Conservation (phyloP, 2,329 filamentous ascomycete genomes). For the Fusarium kyushuense region DNA sequence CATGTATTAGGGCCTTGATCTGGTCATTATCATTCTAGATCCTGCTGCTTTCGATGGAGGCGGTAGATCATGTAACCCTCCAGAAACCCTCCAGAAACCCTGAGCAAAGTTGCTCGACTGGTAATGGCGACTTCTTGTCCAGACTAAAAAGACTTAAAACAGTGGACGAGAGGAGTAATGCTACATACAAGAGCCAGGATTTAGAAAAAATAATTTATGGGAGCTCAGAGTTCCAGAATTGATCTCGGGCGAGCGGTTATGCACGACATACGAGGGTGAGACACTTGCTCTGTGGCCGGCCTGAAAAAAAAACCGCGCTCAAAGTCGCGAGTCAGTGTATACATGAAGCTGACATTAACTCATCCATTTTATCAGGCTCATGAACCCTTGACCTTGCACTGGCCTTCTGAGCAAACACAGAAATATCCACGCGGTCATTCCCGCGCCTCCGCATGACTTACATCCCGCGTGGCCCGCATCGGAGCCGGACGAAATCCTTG, state of each 20-base stretch:
- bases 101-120: constrained; percentile 1
- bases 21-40: neutral
- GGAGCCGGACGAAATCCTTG: constrained; percentile 20
- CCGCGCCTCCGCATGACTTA: constrained; percentile 10
- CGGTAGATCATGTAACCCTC: constrained; percentile 30
- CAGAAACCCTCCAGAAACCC: constrained; percentile 3
- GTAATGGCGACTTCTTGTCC: constrained; percentile 20
- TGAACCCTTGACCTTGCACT: neutral
- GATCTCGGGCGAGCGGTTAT: constrained; percentile 27
- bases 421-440: constrained; percentile 1
- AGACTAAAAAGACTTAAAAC: constrained; percentile 22
- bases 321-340: constrained; percentile 2
- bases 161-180: constrained; percentile 1
- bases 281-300: constrained; percentile 12
- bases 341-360: neutral
- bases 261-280: constrained; percentile 29
- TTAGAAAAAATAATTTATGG: constrained; percentile 21
- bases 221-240: constrained; percentile 10
- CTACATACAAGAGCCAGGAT: constrained; percentile 12
- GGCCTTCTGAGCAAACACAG: neutral
- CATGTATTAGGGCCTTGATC: neutral
- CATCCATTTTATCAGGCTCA: neutral
- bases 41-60: neutral
- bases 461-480: constrained; percentile 17
- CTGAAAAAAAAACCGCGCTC: constrained; percentile 25